Evolutionary conservation across 176 grass and related monocot genomes (phyloP), one percentile per base, ranked within the genome.

Genomic region (Coix lacrymajobi): DNA sequence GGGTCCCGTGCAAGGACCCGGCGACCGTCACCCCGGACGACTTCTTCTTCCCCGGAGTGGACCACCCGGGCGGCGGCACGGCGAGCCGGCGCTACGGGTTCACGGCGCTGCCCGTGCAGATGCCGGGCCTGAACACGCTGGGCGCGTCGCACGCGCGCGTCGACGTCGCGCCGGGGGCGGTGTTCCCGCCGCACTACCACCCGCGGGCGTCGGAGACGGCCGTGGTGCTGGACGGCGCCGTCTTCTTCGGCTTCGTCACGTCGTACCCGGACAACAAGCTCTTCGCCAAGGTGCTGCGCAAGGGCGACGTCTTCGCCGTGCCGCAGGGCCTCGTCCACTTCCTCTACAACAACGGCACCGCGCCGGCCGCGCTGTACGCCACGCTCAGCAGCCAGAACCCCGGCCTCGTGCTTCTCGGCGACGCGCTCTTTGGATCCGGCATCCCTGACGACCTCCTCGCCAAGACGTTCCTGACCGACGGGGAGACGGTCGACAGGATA

Each of bases 181-280:
- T 75, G 14, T 83, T 87, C 85, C 87, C 87, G 38, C 36, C 81
- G 66, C 91, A 93, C 65, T 78, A 76, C 84, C 91, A 93, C 65
- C 91, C 87, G 6, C 79, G 91, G 81, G 91, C 91, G 6, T 58
- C 88, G 15, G 91, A 93, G 81, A 86, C 82, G 32, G 79, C 73
- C 5, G 49, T 86, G 11, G 80, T 92, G 56, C 74, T 92, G 12
- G 83, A 66, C 40, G 91, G 91, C 68, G 6, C 75, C 69, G 63
- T 92, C 84, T 90, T 90, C 67, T 85, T 92, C 77, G 87, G 91
- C 66, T 92, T 92, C 78, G 20, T 92, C 12, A 81, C 91, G 24
- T 80, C 91, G 28, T 86, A 85, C 69, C 87, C 87, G 60, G 82
- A 90, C 14, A 83, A 79, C 85, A 84, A 57, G 63, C 28, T 92